A percentile compares a stretch with the other conserved stretches of the same genome.
phyloP scores from a whole-genome alignment of 768 basidiomycete species.

The Serpula lacrymans region DNA sequence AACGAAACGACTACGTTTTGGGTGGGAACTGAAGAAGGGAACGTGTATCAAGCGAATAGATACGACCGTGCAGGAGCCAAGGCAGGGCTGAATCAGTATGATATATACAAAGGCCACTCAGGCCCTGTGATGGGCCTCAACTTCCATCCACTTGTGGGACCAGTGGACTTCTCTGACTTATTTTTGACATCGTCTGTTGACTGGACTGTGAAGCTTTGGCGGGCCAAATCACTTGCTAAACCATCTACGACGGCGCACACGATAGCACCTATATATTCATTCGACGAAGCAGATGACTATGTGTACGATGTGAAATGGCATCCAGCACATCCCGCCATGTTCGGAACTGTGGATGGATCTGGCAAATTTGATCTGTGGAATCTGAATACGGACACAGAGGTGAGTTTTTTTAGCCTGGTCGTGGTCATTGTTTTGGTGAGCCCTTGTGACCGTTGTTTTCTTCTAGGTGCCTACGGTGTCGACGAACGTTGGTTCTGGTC shows the following conservation, averaged over 20 bases:
- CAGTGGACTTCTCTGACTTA: slow-evolving; percentile 92
- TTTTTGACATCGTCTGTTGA: slow-evolving; percentile 93
- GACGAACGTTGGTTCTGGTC: slow-evolving; percentile 70
- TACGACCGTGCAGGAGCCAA: slow-evolving; percentile 97
- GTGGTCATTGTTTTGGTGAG: too few relatives aligned
- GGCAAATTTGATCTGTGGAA: slow-evolving; percentile 99
- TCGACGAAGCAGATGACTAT: slow-evolving; percentile 98
- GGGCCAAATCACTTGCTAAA: slow-evolving; percentile 74
- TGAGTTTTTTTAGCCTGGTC: slow-evolving; percentile 33
- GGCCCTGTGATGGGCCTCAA: slow-evolving; percentile 93
- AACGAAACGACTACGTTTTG: slow-evolving; percentile 97
- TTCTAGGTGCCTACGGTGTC: slow-evolving; percentile 87
- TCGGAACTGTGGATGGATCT: slow-evolving; percentile 91
- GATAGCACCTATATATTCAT: slow-evolving; percentile 82
- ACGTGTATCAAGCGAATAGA: slow-evolving; percentile 93
- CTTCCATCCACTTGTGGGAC: slow-evolving; percentile 90
- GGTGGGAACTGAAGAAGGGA: slow-evolving; percentile 98
- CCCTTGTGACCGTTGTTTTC: slow-evolving; percentile 5
- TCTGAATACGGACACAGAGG: slow-evolving; percentile 94
- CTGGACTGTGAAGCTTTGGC: slow-evolving; percentile 99
- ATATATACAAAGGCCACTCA: slow-evolving; percentile 89
- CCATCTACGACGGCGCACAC: slow-evolving; percentile 53
- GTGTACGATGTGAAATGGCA: slow-evolving; percentile 99
- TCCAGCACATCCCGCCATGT: slow-evolving; percentile 89
- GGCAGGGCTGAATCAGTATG: slow-evolving; percentile 90